Evolutionary conservation across 352 stramenopile species (phyloP).

Genomic region (Phytophthora citricola): DNA sequence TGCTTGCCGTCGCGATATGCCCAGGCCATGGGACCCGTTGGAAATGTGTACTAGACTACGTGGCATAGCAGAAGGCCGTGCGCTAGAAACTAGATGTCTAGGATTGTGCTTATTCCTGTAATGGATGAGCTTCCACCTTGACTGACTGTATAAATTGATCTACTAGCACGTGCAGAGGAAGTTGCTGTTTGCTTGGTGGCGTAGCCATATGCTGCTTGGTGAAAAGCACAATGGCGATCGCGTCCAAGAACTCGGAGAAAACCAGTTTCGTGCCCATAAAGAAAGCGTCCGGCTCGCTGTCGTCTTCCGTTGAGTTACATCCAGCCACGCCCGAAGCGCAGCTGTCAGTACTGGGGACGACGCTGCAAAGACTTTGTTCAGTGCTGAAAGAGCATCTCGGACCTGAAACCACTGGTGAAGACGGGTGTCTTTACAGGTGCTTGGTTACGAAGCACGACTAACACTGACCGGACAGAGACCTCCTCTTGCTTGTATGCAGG

Average conservation of each 20-base stretch:
- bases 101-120: conserved; percentile 29
- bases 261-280: conserved; percentile 54
- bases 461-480: conserved; percentile 35
- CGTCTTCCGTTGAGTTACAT: neutral
- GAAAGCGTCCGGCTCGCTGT: conserved; percentile 52
- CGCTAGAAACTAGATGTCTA: conserved; percentile 23
- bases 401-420: conserved; percentile 37
- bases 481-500: conserved; percentile 6
- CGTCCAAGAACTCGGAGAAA: conserved; percentile 69
- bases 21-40: conserved; percentile 69
- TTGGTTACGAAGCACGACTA: conserved; percentile 36
- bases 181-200: conserved; percentile 13
- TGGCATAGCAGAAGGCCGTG: conserved; percentile 18
- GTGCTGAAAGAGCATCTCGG: conserved; percentile 35
- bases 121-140: conserved; percentile 25
- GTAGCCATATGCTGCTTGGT: conserved; percentile 41
- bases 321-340: conserved; percentile 5
- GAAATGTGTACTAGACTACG: conserved; percentile 63
- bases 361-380: conserved; percentile 28
- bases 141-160: conserved; percentile 56
- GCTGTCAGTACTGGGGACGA: conserved; percentile 22
- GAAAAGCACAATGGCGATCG: conserved; percentile 56
- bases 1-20: conserved; percentile 77
- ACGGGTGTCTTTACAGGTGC: conserved; percentile 9
- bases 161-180: conserved; percentile 45